Percentiles rank a stretch among this genome's conserved stretches.
Conservation (phyloP, 2,329 filamentous ascomycete genomes). For the Pseudonectria buxi region DNA sequence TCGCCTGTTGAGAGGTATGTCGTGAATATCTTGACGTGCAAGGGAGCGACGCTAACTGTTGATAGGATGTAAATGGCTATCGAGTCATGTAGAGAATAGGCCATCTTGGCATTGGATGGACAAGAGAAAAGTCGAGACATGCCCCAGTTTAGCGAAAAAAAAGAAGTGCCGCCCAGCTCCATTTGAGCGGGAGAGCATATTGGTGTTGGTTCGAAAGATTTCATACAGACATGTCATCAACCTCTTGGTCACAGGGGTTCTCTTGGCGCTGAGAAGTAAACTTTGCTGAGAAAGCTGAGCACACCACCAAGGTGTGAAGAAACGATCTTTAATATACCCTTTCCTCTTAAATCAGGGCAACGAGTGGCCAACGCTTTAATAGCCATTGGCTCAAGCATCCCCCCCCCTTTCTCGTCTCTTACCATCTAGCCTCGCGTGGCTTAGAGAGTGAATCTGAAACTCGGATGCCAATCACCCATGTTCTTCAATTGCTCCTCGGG, state of each 20-base stretch:
- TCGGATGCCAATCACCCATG: conserved; percentile 32
- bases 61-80: conserved; percentile 18
- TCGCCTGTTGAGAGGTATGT: conserved; percentile 59
- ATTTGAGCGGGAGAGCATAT: too few relatives aligned
- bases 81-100: too few relatives aligned
- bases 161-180: too few relatives aligned
- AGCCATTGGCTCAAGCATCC: background rate
- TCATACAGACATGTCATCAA: too few relatives aligned
- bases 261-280: too few relatives aligned
- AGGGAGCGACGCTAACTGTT: conserved; percentile 5
- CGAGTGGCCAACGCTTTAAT: background rate
- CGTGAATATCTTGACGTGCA: background rate
- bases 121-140: too few relatives aligned
- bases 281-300: conserved; percentile 1
- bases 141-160: too few relatives aligned
- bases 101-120: too few relatives aligned
- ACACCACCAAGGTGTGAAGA: conserved; percentile 21
- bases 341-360: background rate
- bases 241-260: too few relatives aligned
- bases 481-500: conserved; percentile 25
- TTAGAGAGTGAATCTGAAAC: conserved; percentile 28
- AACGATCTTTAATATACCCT: conserved; percentile 22
- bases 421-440: conserved; percentile 31
- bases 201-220: too few relatives aligned
- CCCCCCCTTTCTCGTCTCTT: background rate